A percentile compares a stretch with the other conserved stretches of the same genome.
Evolutionary conservation across 192 early-diverging fungal genomes (phyloP).

Genomic region (Phlyctochytrium arcticum): DNA sequence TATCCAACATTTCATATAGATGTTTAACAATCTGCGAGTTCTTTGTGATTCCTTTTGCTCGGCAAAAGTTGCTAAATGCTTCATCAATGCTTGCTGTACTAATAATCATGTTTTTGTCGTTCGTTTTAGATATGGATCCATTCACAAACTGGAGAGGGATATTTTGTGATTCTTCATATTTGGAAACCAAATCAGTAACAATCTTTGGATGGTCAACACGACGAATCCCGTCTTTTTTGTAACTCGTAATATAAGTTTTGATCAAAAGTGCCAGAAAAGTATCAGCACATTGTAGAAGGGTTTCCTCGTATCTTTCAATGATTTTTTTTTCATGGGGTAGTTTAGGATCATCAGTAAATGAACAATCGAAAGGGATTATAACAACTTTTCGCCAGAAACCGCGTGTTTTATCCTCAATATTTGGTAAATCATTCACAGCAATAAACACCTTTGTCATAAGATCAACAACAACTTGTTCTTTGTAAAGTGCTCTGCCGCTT

Average conservation of each 20-base stretch:
- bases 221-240: neutral
- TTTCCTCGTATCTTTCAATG: neutral
- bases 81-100: neutral
- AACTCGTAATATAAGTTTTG: neutral
- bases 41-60: neutral
- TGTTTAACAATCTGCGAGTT: neutral
- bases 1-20: neutral
- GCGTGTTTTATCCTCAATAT: neutral
- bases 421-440: neutral
- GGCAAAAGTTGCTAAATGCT: neutral
- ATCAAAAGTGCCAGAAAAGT: neutral
- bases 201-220: neutral
- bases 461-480: neutral
- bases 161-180: neutral
- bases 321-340: neutral
- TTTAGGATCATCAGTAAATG: neutral
- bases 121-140: neutral
- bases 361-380: neutral
- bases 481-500: neutral
- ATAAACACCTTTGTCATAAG: neutral
- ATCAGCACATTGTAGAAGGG: neutral
- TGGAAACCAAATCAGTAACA: neutral
- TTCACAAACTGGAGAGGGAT: neutral
- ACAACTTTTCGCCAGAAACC: constrained; percentile 2
- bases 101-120: neutral